Evolutionary conservation across 2,329 filamentous ascomycete species (phyloP).

Genomic region (Aspergillus fumigatiaffinis): DNA sequence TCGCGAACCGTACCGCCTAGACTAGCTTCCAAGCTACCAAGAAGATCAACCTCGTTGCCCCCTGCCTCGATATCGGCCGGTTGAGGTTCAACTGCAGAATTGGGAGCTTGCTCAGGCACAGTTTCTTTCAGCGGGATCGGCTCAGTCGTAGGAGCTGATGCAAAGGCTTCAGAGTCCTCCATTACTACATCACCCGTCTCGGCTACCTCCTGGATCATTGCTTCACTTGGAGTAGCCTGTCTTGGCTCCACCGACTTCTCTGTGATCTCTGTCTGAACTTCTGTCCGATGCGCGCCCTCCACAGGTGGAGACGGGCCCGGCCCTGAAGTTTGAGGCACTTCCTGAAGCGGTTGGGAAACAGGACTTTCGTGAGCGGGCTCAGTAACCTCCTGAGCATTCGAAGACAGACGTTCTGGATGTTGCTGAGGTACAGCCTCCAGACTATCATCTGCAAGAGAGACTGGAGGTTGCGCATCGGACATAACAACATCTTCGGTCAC

Average conservation of each 20-base stretch:
- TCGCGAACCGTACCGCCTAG: conserved; percentile 17
- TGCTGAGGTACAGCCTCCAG: conserved; percentile 2
- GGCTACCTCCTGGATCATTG: neutral
- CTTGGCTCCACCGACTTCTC: conserved; percentile 8
- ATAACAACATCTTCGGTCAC: conserved; percentile 15
- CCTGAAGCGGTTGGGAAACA: conserved; percentile 2
- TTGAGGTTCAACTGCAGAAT: neutral
- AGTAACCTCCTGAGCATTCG: neutral
- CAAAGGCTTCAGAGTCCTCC: conserved; percentile 2
- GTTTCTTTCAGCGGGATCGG: conserved; percentile 4
- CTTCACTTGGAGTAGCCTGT: conserved; percentile 7
- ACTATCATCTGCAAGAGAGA: neutral
- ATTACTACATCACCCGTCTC: conserved; percentile 4
- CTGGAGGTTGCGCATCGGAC: conserved; percentile 8
- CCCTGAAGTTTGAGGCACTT: neutral
- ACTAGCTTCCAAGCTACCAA: conserved; percentile 47
- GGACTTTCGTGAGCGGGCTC: conserved; percentile 1
- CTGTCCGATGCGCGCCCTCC: neutral
- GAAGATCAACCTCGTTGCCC: conserved; percentile 40
- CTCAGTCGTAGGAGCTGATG: conserved; percentile 2
- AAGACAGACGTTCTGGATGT: neutral
- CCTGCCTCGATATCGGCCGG: conserved; percentile 2
- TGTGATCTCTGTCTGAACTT: conserved; percentile 1
- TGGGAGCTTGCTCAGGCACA: conserved; percentile 8
- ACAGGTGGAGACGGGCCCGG: neutral